These are phyloP conservation scores for Boletus smithii DNA, from an alignment of 1,284 basidiomycete genomes.

Conservation along the genomic window DNA sequence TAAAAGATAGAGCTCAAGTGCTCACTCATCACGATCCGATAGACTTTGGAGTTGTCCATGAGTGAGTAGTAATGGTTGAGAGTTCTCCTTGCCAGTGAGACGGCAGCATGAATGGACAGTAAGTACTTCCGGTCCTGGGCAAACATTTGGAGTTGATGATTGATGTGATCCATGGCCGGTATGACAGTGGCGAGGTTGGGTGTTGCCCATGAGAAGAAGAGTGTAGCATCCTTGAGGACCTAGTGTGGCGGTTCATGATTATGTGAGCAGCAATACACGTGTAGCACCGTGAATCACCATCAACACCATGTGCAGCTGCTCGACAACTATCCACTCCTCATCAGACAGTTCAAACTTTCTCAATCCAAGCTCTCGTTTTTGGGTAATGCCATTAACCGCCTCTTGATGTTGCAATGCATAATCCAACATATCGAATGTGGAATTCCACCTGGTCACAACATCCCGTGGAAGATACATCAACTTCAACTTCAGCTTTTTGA, in stretches of 20 bases:
- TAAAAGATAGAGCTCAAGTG: too few species aligned
- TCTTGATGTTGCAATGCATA: neutral
- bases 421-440: neutral
- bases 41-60: neutral
- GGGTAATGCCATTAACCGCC: neutral
- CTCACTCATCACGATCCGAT: neutral
- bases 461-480: slow-evolving; percentile 16
- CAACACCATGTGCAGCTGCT: neutral
- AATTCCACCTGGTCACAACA: slow-evolving; percentile 23
- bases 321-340: neutral
- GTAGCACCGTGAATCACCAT: neutral
- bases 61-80: neutral
- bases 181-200: neutral
- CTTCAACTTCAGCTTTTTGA: slow-evolving; percentile 7
- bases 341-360: neutral
- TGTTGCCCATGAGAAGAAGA: neutral
- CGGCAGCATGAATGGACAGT: neutral
- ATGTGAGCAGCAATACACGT: neutral
- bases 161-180: neutral
- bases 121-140: neutral
- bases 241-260: neutral
- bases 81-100: neutral
- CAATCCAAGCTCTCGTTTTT: neutral
- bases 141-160: neutral
- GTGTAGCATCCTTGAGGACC: neutral